Base-by-base conservation (phyloP, 2,329 filamentous ascomycete genomes). In the Colletotrichum navitas region DNA sequence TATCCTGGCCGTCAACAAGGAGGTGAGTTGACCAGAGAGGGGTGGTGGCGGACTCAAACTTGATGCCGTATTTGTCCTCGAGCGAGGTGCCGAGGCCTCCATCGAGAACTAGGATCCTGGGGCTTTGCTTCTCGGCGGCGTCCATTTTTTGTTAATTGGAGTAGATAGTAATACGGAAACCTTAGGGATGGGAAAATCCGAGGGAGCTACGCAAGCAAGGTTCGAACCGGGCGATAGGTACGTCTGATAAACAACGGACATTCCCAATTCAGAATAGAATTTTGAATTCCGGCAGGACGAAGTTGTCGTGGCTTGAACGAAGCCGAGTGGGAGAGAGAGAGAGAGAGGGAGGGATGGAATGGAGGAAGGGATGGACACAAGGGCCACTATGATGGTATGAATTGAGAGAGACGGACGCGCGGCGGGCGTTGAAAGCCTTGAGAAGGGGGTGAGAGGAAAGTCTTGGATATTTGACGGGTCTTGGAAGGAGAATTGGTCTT, bases 1-100 rank as follows among this genome's bases (percentile, higher is more conserved):
- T 88, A 10, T 81, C 74, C 3, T 83, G 85, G 74, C 86, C 83
- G 45, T 85, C 82, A 64, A 92, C 76, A n/a, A 93, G 85, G 7
- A 92, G 84, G 76, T 92, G 87, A 0, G 90, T 90, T 0, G 91
- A 92, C 91, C 91, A 93, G 49, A 93, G 85, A 0, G 91, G 91
- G 11, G 85, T 87, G 14, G 80, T 82, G 47, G 81, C 77, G 36
- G 81, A 79, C 24, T 72, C 61, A 78, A 92, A 93, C 18, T 78
- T 81, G 71, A 87, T 76, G 66, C 80, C 79, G 77, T 91, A 88
- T 36, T 85, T 80, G 71, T 90, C 86, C 76, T 91, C 86, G 3
- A 93, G 88, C 0, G 89, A 88, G 3, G 91, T 93, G 43, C 91
- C 91, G 29, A 93, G 85, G 10, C 91, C 91, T 64, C 91, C 91